phyloP scores from a whole-genome alignment of 768 basidiomycete genomes.

The Chalciporus sphaerocephalus region DNA sequence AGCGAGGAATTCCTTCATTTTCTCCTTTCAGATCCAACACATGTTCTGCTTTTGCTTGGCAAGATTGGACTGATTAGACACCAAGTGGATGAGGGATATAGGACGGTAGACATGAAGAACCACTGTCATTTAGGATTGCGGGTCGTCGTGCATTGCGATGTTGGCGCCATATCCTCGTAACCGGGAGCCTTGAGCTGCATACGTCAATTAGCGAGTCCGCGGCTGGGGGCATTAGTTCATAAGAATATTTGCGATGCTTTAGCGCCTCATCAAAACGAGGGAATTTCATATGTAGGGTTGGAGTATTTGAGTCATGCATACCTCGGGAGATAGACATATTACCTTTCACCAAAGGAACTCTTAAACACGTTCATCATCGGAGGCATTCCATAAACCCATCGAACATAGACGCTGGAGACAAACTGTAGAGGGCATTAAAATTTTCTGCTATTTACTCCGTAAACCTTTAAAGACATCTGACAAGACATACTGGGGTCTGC shows the following conservation, averaged over 20 bases:
- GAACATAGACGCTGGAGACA: constrained; percentile 5
- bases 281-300: constrained; percentile 7
- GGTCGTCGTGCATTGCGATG: constrained; percentile 4
- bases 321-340: constrained; percentile 15
- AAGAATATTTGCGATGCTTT: constrained; percentile 1
- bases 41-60: neutral
- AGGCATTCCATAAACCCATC: constrained; percentile 9
- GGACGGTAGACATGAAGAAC: constrained; percentile 3
- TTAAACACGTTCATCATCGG: constrained; percentile 14
- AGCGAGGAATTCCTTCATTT: constrained; percentile 9
- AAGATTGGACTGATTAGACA: constrained; percentile 11
- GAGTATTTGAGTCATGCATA: constrained; percentile 12
- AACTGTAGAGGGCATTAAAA: neutral
- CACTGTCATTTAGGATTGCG: neutral
- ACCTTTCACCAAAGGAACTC: constrained; percentile 14
- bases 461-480: constrained; percentile 5
- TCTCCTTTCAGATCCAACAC: constrained; percentile 1
- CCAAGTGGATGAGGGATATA: constrained; percentile 1
- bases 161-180: neutral
- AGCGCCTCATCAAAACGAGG: constrained; percentile 23
- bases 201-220: constrained; percentile 4
- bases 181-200: neutral
- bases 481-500: constrained; percentile 7
- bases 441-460: constrained; percentile 3
- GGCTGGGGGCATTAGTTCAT: constrained; percentile 1